Conservation (phyloP, 140 eudicot species). For the Senecio squalidus region DNA sequence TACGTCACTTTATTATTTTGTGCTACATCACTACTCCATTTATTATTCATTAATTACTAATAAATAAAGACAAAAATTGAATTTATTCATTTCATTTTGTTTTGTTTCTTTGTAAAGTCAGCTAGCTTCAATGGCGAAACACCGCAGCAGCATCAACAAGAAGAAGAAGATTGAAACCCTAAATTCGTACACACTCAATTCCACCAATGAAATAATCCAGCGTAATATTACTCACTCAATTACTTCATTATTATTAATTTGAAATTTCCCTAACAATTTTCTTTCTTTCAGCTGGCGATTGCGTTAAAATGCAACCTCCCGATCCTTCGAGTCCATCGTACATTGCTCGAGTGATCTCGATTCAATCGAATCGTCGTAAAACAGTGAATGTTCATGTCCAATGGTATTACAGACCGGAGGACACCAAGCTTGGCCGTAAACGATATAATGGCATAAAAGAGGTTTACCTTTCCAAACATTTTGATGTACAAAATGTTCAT, state of each 20-base stretch:
- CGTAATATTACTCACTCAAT: constrained; percentile 29
- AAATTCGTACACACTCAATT: constrained; percentile 39
- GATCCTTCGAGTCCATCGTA: constrained; percentile 58
- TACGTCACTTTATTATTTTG: no score
- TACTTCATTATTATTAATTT: neutral
- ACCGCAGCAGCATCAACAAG: no score
- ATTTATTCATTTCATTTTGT: no score
- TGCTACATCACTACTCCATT: no score
- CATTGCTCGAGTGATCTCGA: constrained; percentile 50
- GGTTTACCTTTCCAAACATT: constrained; percentile 68
- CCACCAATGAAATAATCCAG: constrained; percentile 34
- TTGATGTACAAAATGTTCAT: constrained; percentile 56
- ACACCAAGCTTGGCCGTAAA: constrained; percentile 58
- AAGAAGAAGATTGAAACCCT: constrained; percentile 28
- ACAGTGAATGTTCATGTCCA: constrained; percentile 56
- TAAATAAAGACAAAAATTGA: no score
- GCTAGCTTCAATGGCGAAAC: no score
- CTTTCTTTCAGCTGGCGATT: constrained; percentile 54
- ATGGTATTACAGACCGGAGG: constrained; percentile 93
- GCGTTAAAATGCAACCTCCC: constrained; percentile 64
- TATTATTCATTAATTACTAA: no score
- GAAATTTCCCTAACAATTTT: neutral
- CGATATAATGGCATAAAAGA: constrained; percentile 72
- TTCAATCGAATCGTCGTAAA: constrained; percentile 44
- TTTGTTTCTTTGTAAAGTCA: no score